Evolutionary conservation across 1,284 basidiomycete species (phyloP), one percentile per base, ranked within the genome.

Genomic region (Cryptococcus depauperatus): DNA sequence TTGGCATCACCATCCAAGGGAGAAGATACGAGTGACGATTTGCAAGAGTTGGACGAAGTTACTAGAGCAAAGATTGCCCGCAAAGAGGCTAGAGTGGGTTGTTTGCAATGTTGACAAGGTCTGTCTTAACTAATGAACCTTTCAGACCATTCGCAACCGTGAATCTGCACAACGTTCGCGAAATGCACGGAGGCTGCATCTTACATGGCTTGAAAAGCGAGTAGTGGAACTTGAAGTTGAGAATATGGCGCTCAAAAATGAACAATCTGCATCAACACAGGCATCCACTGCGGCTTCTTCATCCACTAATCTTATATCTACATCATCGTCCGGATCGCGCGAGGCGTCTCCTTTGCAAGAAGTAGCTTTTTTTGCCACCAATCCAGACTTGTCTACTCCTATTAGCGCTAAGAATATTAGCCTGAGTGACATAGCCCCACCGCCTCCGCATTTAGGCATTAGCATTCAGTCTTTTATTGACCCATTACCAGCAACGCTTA

Each of bases 41-140:
- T n/a, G n/a, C n/a, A n/a, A n/a, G 39, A 28, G 1, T 14, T 26
- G 39, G 26, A 29, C 22, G 39, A 41, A 5, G 39, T 16, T 28
- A n/a, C n/a, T 4, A 26, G 25, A 19, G 39, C 39, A 14, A 41
- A 41, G 39, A 27, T 21, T 8, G 39, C 39, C 19, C 39, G 39
- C 5, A 41, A 41, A 30, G 39, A 41, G 13, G 39, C 39, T 16
- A 28, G 39, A 25, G 39, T 41, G 39, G 30, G 39, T 32, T 28
- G 11, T 11, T 2, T 26, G 16, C 25, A 27, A 16, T 37, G 35
- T 11, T n/a, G 35, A 37, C 35, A 11, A 19, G 37, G 14, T 28
- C 26, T 16, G 18, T 19, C 26, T 37, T 19, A 14, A 27, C 21
- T 41, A 25, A 41, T 29, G 13, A 11, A 23, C 11, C 7, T 5